A percentile compares a stretch with the other conserved stretches of the same genome.
Conservation (phyloP, 805 yeast species). For the Hanseniaspora jakobsenii region DNA sequence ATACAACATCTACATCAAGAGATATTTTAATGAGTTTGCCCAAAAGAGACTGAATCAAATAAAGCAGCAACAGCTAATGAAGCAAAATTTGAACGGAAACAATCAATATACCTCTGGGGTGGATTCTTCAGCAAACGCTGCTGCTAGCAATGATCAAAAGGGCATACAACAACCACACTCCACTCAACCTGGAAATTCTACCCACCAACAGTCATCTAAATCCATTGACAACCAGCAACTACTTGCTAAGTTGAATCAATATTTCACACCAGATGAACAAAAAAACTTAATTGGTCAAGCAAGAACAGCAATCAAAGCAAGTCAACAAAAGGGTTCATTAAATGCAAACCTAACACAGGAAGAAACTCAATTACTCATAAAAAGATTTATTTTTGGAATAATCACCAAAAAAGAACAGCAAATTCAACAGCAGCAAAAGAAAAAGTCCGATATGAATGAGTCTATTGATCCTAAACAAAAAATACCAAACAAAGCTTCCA, state of each 20-base stretch:
- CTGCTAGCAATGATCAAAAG: slow-evolving; percentile 1
- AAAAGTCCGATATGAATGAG: slow-evolving; percentile 17
- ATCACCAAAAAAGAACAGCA: slow-evolving; percentile 28
- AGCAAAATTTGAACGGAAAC: slow-evolving; percentile 15
- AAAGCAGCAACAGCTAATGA: slow-evolving; percentile 19
- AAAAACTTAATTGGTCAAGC: slow-evolving; percentile 28
- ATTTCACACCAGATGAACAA: slow-evolving; percentile 29
- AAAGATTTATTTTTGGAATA: slow-evolving; percentile 29
- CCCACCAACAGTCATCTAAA: background rate
- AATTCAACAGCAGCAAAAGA: slow-evolving; percentile 18
- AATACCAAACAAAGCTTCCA: slow-evolving; percentile 14
- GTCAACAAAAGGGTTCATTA: slow-evolving; percentile 26
- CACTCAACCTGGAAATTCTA: background rate
- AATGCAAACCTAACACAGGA: slow-evolving; percentile 18
- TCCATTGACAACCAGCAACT: slow-evolving; percentile 14
- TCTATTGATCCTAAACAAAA: slow-evolving; percentile 15
- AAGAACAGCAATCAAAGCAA: slow-evolving; percentile 28
- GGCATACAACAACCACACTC: slow-evolving; percentile 9
- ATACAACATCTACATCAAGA: slow-evolving; percentile 11
- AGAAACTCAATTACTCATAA: slow-evolving; percentile 25
- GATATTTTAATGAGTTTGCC: slow-evolving; percentile 15
- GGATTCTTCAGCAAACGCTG: slow-evolving; percentile 2
- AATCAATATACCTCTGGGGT: slow-evolving; percentile 16
- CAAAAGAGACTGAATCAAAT: slow-evolving; percentile 16
- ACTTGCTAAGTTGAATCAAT: slow-evolving; percentile 23